Base-by-base conservation (phyloP, 441 rosid species). In the Lepidium campestre region DNA sequence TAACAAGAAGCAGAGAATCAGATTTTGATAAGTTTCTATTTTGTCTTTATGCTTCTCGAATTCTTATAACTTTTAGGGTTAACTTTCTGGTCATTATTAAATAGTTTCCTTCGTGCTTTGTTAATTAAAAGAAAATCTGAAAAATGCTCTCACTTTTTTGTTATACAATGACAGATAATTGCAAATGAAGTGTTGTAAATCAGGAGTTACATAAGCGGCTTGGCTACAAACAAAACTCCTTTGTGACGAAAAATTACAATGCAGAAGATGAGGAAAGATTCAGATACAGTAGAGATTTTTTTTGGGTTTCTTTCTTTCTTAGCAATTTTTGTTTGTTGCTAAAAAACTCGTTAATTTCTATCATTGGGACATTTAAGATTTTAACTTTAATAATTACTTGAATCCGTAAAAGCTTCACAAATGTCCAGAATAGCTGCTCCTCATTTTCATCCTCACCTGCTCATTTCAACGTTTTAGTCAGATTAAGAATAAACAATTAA, bases 401-500 rank as follows among this genome's bases (percentile, higher is more conserved):
- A 60, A 60, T 53, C 49, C 57, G 37, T 45, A 45, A 62, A 55
- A 71, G 58, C 70, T 63, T 47, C 65, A 29, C 52, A 47, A 46
- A 35, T 55, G 64, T 63, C 59, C 52, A 63, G 27, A 55, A 57
- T 56, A 56, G 65, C 13, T 39, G 59, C 58, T 64, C 45, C 39
- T 45, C 46, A 15, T 20, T 45, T 35, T 48, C 56, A 34, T 54
- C 49, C 15, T 29, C 53, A 23, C 39, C 70, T 57, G 32, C 22
- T 56, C 37, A 29, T 18, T 57, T 55, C 62, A 63, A 71, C 42
- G 42, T 37, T 62, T 37, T 63, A 55, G 52, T 55, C 57, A 46
- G 50, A 37, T 55, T 40, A 49, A 68, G 20, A 49, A 62, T 14
- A 59, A 62, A 18, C 9, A 71, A 62, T 25, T 36, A 55, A 18